Percentiles rank a stretch among this genome's conserved stretches.
Conservation (phyloP, 2,329 filamentous ascomycete species). For the Venturiaceae sp. region DNA sequence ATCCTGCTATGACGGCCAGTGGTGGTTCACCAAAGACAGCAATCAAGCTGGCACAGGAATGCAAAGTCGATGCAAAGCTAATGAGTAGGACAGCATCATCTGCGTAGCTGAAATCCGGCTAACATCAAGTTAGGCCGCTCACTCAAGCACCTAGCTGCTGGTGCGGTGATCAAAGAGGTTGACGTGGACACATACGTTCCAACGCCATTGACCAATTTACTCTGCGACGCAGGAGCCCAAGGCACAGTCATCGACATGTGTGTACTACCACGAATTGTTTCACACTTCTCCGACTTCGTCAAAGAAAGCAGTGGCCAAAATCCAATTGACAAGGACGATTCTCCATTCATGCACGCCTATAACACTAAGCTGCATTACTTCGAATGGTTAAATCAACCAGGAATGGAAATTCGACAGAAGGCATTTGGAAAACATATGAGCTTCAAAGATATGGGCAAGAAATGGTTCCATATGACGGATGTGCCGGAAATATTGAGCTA, state of each 20-base stretch:
- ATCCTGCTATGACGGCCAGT: slow-evolving; percentile 7
- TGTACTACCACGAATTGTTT: neutral
- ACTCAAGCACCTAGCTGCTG: neutral
- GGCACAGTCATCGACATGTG: neutral
- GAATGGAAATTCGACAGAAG: slow-evolving; percentile 1
- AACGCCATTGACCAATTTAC: neutral
- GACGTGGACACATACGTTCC: neutral
- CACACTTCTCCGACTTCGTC: slow-evolving; percentile 11
- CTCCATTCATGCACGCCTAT: slow-evolving; percentile 7
- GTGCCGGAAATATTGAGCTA: neutral
- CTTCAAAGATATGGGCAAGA: slow-evolving; percentile 1
- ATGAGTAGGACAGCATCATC: neutral
- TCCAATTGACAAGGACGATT: slow-evolving; percentile 9
- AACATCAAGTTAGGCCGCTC: neutral
- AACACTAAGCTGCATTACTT: slow-evolving; percentile 8
- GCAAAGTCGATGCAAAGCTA: slow-evolving; percentile 1
- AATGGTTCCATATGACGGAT: neutral
- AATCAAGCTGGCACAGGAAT: slow-evolving; percentile 4
- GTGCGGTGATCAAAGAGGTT: neutral
- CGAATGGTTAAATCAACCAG: slow-evolving; percentile 7
- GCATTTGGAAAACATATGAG: slow-evolving; percentile 8
- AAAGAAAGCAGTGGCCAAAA: slow-evolving; percentile 10
- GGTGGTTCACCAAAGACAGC: slow-evolving; percentile 6
- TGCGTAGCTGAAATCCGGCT: neutral
- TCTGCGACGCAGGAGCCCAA: slow-evolving; percentile 9